Percentiles rank a stretch among this genome's conserved stretches.
phyloP scores from a whole-genome alignment of 768 basidiomycete genomes.

The Kwoniella mangroviensis region DNA sequence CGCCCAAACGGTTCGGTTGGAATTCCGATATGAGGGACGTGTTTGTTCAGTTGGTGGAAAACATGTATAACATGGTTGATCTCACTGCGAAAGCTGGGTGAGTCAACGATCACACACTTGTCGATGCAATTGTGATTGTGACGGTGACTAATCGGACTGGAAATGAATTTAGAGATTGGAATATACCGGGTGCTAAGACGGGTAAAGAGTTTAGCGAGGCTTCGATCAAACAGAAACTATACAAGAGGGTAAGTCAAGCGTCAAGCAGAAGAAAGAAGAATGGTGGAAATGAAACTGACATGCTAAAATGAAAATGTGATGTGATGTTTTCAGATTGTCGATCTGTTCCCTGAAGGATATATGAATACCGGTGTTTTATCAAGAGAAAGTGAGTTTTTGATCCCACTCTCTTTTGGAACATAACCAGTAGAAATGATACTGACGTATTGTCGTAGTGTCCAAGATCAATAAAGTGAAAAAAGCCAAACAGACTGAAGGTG shows the following conservation, averaged over 20 bases:
- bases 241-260: slow-evolving; percentile 33
- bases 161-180: slow-evolving; percentile 17
- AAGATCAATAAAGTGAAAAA: slow-evolving; percentile 9
- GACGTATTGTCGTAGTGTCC: neutral
- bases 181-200: slow-evolving; percentile 16
- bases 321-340: slow-evolving; percentile 31
- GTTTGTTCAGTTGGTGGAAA: slow-evolving; percentile 42
- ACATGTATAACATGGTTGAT: slow-evolving; percentile 33
- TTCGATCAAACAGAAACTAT: slow-evolving; percentile 24
- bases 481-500: neutral
- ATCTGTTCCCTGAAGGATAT: slow-evolving; percentile 51
- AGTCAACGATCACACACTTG: slow-evolving; percentile 3
- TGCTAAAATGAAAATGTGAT: neutral
- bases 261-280: neutral
- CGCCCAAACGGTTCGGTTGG: slow-evolving; percentile 41
- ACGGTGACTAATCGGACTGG: slow-evolving; percentile 1
- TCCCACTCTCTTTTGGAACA: neutral
- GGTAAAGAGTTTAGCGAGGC: slow-evolving; percentile 29
- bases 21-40: slow-evolving; percentile 41
- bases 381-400: slow-evolving; percentile 48
- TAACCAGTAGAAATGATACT: neutral
- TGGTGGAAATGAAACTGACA: neutral
- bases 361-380: slow-evolving; percentile 37
- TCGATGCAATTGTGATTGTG: neutral
- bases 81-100: slow-evolving; percentile 32